These are phyloP conservation scores for Spathaspora passalidarum DNA, from an alignment of 805 yeast species.

Conservation along the genomic window DNA sequence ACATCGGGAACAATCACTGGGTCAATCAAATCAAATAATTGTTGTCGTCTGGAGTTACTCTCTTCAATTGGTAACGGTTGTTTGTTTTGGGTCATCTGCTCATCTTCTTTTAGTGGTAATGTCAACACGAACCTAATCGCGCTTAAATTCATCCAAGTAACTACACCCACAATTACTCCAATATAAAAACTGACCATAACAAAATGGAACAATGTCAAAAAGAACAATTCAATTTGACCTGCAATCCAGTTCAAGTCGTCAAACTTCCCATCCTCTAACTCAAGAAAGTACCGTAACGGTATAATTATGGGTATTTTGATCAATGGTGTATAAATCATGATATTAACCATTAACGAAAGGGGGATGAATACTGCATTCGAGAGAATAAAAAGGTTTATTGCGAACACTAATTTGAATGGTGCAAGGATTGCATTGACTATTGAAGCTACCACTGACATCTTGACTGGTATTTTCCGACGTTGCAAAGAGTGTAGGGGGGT, in stretches of 20 bases:
- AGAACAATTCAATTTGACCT: conserved; percentile 8
- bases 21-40: conserved; percentile 1
- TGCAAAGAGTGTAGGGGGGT: neutral
- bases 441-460: neutral
- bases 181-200: conserved; percentile 9
- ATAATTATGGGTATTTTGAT: conserved; percentile 11
- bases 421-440: neutral
- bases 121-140: conserved; percentile 8
- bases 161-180: conserved; percentile 10
- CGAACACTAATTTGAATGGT: conserved; percentile 4
- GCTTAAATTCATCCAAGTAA: conserved; percentile 9
- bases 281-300: conserved; percentile 9
- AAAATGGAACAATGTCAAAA: conserved; percentile 9
- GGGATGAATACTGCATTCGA: conserved; percentile 6
- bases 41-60: neutral
- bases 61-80: neutral
- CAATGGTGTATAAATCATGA: conserved; percentile 10
- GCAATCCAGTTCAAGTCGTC: conserved; percentile 7
- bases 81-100: neutral
- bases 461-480: neutral
- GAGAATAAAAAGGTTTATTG: neutral
- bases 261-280: conserved; percentile 7
- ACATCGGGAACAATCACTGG: conserved; percentile 7
- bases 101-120: neutral
- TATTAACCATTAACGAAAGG: conserved; percentile 1